phyloP scores from a whole-genome alignment of 2,329 filamentous ascomycete species.

The Huntiella decipiens region DNA sequence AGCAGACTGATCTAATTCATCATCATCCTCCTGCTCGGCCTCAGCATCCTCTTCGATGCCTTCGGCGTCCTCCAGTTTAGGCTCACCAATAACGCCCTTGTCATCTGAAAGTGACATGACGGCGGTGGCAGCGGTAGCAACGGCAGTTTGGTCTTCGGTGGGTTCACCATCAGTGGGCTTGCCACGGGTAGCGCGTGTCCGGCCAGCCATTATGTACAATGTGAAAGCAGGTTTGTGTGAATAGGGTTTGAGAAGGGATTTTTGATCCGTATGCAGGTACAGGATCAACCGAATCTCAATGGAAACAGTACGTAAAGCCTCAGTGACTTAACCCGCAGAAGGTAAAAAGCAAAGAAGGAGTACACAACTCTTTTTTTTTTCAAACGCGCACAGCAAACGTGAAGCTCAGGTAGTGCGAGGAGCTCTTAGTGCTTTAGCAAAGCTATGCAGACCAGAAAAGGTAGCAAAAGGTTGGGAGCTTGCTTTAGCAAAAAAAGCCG shows the following conservation, averaged over 20 bases:
- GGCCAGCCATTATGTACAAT: constrained; percentile 6
- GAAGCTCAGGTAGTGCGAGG: background rate
- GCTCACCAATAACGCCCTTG: constrained; percentile 2
- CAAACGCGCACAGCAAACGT: background rate
- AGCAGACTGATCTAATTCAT: background rate
- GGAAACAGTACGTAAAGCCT: too few relatives aligned
- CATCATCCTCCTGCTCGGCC: background rate
- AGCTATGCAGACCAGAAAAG: background rate
- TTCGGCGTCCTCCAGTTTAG: background rate
- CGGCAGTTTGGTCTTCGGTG: constrained; percentile 10
- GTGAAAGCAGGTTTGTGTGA: background rate
- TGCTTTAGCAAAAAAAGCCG: constrained; percentile 2
- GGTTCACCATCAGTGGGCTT: constrained; percentile 2
- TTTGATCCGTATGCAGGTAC: too few relatives aligned
- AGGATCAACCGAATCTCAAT: too few relatives aligned
- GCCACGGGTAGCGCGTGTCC: constrained; percentile 10
- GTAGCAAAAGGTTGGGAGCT: background rate
- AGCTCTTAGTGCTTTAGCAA: background rate
- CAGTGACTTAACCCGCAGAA: too few relatives aligned
- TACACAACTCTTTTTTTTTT: too few relatives aligned
- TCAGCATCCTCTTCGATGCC: constrained; percentile 1
- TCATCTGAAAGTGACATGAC: constrained; percentile 10
- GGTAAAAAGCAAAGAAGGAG: too few relatives aligned
- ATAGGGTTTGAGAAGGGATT: background rate
- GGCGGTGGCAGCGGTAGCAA: constrained; percentile 10